A percentile compares a stretch with the other conserved stretches of the same genome.
phyloP scores from a whole-genome alignment of 176 grass and related monocot genomes.

The Oryza meridionalis region DNA sequence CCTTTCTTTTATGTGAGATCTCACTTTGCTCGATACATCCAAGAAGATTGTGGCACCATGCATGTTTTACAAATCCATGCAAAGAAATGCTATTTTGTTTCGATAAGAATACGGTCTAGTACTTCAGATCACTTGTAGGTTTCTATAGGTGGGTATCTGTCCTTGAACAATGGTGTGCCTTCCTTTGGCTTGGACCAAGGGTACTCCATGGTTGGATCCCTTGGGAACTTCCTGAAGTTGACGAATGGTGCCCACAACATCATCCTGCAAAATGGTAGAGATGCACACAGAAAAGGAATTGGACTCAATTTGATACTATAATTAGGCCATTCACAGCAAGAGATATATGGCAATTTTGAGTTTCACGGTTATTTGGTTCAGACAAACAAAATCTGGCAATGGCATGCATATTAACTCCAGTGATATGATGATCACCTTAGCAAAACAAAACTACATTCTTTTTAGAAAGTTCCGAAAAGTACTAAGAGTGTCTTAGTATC shows the following conservation, averaged over 20 bases:
- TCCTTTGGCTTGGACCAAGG: constrained; percentile 94
- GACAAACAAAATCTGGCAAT: too few species aligned
- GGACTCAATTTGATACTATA: too few species aligned
- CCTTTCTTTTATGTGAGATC: constrained; percentile 18
- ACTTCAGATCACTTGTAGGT: background rate
- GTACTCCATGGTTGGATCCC: constrained; percentile 90
- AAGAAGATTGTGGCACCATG: constrained; percentile 8
- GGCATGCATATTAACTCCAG: too few species aligned
- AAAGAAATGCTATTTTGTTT: constrained; percentile 22
- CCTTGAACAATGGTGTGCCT: constrained; percentile 71
- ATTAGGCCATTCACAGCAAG: too few species aligned
- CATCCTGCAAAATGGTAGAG: constrained; percentile 38
- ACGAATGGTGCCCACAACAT: constrained; percentile 91
- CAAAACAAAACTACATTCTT: too few species aligned
- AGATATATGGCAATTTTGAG: too few species aligned
- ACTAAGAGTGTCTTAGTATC: too few species aligned
- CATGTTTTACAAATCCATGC: constrained; percentile 24
- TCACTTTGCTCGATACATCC: background rate
- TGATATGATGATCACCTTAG: too few species aligned
- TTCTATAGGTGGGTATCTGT: constrained; percentile 53
- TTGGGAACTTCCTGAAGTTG: constrained; percentile 94
- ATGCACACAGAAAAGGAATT: background rate
- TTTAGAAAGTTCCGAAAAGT: too few species aligned
- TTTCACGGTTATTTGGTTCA: too few species aligned
- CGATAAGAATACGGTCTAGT: background rate